Base-by-base conservation (phyloP, 345 rosid genomes). In the Tarenaya hassleriana region DNA sequence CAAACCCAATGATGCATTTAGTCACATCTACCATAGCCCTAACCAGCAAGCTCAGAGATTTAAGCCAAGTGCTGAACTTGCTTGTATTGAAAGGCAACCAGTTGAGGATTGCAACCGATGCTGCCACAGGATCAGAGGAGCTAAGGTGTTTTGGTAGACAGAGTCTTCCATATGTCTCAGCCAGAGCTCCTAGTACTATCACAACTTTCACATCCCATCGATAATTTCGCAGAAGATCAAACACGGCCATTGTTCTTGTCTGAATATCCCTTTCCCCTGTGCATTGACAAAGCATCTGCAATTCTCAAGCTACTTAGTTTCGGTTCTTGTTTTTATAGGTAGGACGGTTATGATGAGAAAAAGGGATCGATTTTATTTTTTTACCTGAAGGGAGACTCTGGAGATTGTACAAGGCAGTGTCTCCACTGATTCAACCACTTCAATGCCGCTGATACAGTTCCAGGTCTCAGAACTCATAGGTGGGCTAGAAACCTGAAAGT, bases 191-290 rank as follows among this genome's bases (percentile, higher is more conserved):
- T 35, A 89, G 83, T 35, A 75, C 67, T 60, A 89, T 47, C 39
- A 43, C 84, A 56, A 79, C 37, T 72, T 89, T 86, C 10, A 82
- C 86, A 62, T 76, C 95, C 97, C 95, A 89, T 66, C 63, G 66
- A 51, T 79, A 80, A 18, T 56, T 74, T 41, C 73, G 71, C 27
- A 89, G 78, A 62, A 61, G 70, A 67, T 83, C 81, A 10, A 89
- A 77, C 67, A 77, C 15, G 47, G 14, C 24, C 79, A 86, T 72
- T 21, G 88, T 79, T 53, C 77, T 69, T 0, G 58, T 11, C 13
- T 75, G 84, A 39, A 72, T 56, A 52, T 81, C 66, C 14, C 51
- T 69, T 38, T 62, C 56, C 11, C 69, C 66, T 16, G 58, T 56
- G 62, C 67, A 61, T 50, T 66, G 71, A 55, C 73, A 45, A 29